Conservation (phyloP, 148 eudicot species). For the Rhododendron griersonianum region DNA sequence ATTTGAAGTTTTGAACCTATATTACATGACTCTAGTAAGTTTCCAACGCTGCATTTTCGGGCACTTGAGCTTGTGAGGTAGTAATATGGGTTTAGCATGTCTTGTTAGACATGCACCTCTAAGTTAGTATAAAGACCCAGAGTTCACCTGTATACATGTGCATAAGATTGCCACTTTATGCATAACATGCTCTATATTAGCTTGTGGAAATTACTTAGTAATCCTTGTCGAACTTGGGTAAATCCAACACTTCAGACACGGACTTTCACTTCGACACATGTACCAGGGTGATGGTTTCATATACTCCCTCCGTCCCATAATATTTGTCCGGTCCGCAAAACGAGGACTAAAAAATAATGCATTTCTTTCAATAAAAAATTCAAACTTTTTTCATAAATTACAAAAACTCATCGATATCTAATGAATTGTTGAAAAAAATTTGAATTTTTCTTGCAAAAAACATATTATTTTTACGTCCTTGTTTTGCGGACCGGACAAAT, state of each 20-base stretch:
- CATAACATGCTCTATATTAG: not conserved
- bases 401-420: too few relatives aligned
- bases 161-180: not conserved
- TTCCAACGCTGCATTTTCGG: not conserved
- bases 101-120: not conserved
- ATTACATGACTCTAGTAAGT: not conserved
- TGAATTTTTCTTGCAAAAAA: too few relatives aligned
- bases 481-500: too few relatives aligned
- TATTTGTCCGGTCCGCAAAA: too few relatives aligned
- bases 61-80: not conserved
- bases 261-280: not conserved
- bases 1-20: not conserved
- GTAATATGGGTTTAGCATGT: not conserved
- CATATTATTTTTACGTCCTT: too few relatives aligned
- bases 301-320: too few relatives aligned
- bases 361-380: too few relatives aligned
- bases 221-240: not conserved
- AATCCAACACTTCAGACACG: not conserved
- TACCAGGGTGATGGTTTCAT: not conserved
- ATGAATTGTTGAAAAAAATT: too few relatives aligned
- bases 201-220: not conserved
- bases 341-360: too few relatives aligned
- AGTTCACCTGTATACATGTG: not conserved
- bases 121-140: not conserved
- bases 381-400: too few relatives aligned